A percentile compares a stretch with the other conserved stretches of the same genome.
phyloP scores from a whole-genome alignment of 1,284 basidiomycete genomes.

The Phylloporus sp. region DNA sequence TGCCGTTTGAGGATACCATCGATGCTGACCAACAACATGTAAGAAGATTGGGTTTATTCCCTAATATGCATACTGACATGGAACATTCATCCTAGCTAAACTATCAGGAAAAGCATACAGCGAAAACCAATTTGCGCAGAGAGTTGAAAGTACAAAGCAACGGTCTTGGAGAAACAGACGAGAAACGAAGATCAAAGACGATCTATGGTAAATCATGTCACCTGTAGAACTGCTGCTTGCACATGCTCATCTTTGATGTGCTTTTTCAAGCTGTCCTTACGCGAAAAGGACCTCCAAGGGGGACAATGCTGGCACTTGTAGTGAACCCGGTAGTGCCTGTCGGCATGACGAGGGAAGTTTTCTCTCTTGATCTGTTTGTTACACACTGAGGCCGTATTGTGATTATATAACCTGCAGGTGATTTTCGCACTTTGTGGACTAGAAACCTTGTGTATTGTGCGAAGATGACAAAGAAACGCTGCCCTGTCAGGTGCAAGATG shows the following conservation, averaged over 20 bases:
- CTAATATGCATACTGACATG: not conserved
- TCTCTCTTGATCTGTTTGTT: constrained; percentile 13
- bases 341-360: constrained; percentile 29
- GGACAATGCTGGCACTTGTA: constrained; percentile 22
- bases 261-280: constrained; percentile 22
- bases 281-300: constrained; percentile 26
- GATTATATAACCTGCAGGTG: constrained; percentile 22
- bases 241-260: constrained; percentile 24
- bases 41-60: not conserved
- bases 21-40: not conserved
- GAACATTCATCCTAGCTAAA: not conserved
- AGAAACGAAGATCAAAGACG: not conserved
- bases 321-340: constrained; percentile 29
- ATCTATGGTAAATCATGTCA: not conserved
- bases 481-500: constrained; percentile 6
- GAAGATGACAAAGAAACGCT: constrained; percentile 29
- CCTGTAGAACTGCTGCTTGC: not conserved
- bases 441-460: constrained; percentile 14
- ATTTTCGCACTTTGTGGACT: constrained; percentile 5
- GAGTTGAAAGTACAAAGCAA: not conserved
- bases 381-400: constrained; percentile 18
- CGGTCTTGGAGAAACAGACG: not conserved
- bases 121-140: not conserved
- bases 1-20: not conserved
- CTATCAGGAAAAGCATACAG: not conserved